phyloP scores from a whole-genome alignment of 768 basidiomycete genomes.

The Glaciozyma martinii region DNA sequence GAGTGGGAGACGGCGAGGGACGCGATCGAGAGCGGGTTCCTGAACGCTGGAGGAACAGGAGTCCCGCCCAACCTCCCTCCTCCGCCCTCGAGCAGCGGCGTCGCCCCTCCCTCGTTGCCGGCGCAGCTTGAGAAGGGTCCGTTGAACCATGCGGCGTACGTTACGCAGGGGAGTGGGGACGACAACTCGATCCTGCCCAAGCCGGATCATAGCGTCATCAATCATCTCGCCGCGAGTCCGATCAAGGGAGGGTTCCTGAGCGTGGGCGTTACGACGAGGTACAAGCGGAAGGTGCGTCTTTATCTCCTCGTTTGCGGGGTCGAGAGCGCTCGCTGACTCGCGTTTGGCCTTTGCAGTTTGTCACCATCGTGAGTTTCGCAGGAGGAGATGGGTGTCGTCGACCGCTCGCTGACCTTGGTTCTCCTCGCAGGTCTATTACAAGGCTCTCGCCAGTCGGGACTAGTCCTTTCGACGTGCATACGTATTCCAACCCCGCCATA shows the following conservation, averaged over 20 bases:
- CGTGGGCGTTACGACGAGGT: constrained; percentile 83
- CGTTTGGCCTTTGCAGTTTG: constrained; percentile 15
- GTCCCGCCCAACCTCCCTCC: constrained; percentile 12
- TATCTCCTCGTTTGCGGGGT: neutral
- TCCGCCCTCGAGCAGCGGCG: constrained; percentile 16
- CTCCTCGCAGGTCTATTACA: constrained; percentile 26
- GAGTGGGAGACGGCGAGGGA: constrained; percentile 67
- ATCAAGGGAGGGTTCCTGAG: constrained; percentile 88
- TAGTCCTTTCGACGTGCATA: neutral
- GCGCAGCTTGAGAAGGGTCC: constrained; percentile 90
- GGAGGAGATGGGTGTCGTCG: no score
- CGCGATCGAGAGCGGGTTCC: constrained; percentile 17
- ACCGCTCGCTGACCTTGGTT: neutral
- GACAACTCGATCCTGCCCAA: constrained; percentile 86
- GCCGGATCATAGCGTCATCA: constrained; percentile 85
- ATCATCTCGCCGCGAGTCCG: constrained; percentile 86
- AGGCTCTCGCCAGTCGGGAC: constrained; percentile 8
- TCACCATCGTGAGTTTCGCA: constrained; percentile 24
- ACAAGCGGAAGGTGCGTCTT: constrained; percentile 67
- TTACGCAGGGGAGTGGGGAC: constrained; percentile 45
- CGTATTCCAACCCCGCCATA: no score
- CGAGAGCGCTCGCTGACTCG: neutral
- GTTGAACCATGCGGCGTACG: constrained; percentile 50
- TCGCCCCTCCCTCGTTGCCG: constrained; percentile 72
- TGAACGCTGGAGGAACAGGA: neutral